Evolutionary conservation across 805 yeast genomes (phyloP).

Genomic region (Wickerhamiella cacticola): DNA sequence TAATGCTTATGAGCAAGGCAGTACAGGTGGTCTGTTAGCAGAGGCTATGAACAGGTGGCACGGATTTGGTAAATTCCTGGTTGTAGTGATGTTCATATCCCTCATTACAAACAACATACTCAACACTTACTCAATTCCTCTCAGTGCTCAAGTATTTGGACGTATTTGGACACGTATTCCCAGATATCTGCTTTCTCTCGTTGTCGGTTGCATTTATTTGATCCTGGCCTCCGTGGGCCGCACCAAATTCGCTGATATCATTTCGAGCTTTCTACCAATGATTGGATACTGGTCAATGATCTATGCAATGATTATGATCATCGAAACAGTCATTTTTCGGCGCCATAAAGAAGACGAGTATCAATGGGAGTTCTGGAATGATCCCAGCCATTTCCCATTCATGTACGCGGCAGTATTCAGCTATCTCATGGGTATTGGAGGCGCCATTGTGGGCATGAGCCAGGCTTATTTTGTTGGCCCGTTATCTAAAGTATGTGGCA

Average conservation of each 20-base stretch:
- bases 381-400: conserved; percentile 43
- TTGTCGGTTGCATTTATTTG: conserved; percentile 50
- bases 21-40: conserved; percentile 65
- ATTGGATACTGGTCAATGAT: conserved; percentile 84
- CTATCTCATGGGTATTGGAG: conserved; percentile 60
- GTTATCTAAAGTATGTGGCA: conserved; percentile 54
- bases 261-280: conserved; percentile 80
- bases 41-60: conserved; percentile 59
- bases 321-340: conserved; percentile 57
- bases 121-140: conserved; percentile 71
- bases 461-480: conserved; percentile 79
- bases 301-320: conserved; percentile 56
- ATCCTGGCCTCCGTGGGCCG: conserved; percentile 68
- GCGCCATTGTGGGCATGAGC: conserved; percentile 79
- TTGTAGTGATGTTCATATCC: conserved; percentile 57
- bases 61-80: conserved; percentile 65
- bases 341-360: conserved; percentile 39
- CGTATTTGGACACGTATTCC: conserved; percentile 47
- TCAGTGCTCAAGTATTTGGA: conserved; percentile 53
- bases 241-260: conserved; percentile 54
- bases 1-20: conserved; percentile 41
- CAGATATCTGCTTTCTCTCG: conserved; percentile 62
- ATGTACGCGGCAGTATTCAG: conserved; percentile 62
- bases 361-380: conserved; percentile 68
- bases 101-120: conserved; percentile 70